Percentiles rank a stretch among this genome's conserved stretches.
Evolutionary conservation across 495 filamentous ascomycete genomes (phyloP).

Genomic region (Aspergillus avenaceus): DNA sequence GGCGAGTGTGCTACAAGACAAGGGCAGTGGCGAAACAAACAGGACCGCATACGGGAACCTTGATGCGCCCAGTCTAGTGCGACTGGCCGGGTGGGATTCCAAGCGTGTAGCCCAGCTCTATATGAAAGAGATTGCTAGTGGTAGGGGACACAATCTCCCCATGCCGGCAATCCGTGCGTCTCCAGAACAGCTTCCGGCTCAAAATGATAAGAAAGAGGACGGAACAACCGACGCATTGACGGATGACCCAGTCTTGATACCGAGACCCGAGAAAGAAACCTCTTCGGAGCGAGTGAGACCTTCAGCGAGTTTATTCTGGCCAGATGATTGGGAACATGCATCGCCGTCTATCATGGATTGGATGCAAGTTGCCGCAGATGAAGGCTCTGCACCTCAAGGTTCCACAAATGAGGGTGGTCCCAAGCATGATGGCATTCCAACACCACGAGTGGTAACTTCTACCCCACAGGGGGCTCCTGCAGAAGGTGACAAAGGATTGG

Average conservation of each 20-base stretch:
- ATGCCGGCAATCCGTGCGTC: conserved; percentile 16
- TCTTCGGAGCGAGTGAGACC: conserved; percentile 20
- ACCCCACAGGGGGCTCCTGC: conserved; percentile 7
- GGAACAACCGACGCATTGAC: conserved; percentile 23
- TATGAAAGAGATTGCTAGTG: conserved; percentile 45
- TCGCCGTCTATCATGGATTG: conserved; percentile 55
- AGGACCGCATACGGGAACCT: conserved; percentile 14
- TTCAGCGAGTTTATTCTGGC: conserved; percentile 42
- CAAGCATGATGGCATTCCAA: conserved; percentile 19
- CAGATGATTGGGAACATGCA: conserved; percentile 51
- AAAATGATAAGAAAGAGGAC: conserved; percentile 11
- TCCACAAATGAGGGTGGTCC: conserved; percentile 16
- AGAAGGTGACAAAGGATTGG: conserved; percentile 25
- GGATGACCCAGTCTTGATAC: conserved; percentile 37
- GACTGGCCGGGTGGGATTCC: conserved; percentile 50
- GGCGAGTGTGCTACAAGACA: conserved; percentile 10
- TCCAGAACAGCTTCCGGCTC: conserved; percentile 14
- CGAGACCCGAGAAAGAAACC: conserved; percentile 19
- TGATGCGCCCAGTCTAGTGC: conserved; percentile 41
- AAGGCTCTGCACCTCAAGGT: conserved; percentile 23
- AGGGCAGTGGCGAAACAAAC: neutral
- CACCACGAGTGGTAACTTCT: conserved; percentile 18
- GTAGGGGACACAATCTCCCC: conserved; percentile 22
- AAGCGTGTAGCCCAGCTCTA: conserved; percentile 51
- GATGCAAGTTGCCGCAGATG: conserved; percentile 46